Base-by-base conservation (phyloP, 352 stramenopile genomes). In the Globisporangium lucens region DNA sequence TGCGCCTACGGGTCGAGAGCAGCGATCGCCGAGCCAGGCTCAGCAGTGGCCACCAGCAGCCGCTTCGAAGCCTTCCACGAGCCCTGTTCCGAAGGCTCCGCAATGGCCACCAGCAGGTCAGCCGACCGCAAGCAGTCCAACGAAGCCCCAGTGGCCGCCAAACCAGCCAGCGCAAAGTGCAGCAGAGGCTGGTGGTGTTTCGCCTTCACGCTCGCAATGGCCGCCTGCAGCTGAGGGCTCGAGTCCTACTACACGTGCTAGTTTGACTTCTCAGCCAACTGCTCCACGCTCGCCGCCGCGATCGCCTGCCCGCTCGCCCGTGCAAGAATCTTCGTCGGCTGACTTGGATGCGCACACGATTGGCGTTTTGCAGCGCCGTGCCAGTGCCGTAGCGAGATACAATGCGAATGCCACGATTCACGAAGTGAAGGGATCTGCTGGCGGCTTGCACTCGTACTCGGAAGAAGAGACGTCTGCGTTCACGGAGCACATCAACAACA, bases 401-500 rank as follows among this genome's bases (percentile, higher is more conserved):
- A 85, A 86, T 52, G 78, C 78, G 33, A 86, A 86, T 62, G 69
- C 75, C 27, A 93, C 81, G 35, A 93, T 94, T 56, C 83, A 93
- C 61, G 87, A 94, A 66, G 85, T 92, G 41, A 90, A 89, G 64
- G 80, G 87, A n/a, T 79, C 85, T 22, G 82, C 83, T 5, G 87
- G 86, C 43, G 85, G 87, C 20, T 57, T 93, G 13, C 90, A 97
- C 70, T 94, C 90, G 68, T 97, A 94, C 71, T 96, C 89, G 27
- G 85, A 96, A 62, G 93, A 98, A 68, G 93, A 98, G 61, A 95
- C 87, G 0, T 78, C 80, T 5, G 89, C 89, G 15, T 98, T 98
- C 70, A 96, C 93, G 4, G 80, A 97, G 76, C 92, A 98, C 70
- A 95, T 98, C 69, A 98, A 98, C 76, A 95, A 97, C 67, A 87